phyloP scores from a whole-genome alignment of 164 flowering plant species.

The Piper longum region DNA sequence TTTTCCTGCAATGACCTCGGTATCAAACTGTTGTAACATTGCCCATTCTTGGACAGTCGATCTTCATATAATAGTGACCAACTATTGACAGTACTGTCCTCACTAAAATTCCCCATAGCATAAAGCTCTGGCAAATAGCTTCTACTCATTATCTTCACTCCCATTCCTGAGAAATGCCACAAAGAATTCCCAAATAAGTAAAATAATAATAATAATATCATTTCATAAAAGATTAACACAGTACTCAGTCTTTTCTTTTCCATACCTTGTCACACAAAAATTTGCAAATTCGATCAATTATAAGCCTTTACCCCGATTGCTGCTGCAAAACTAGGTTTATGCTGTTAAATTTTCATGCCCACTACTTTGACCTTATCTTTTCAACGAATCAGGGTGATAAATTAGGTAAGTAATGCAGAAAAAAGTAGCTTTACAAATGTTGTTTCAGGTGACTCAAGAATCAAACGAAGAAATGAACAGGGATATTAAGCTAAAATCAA shows the following conservation, averaged over 20 bases:
- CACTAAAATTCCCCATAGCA: constrained; percentile 75
- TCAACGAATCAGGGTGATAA: background rate
- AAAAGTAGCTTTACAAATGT: no score
- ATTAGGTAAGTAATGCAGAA: no score
- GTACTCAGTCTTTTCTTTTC: background rate
- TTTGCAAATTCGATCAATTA: background rate
- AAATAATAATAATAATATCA: no score
- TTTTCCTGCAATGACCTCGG: constrained; percentile 31
- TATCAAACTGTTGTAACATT: constrained; percentile 34
- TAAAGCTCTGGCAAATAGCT: constrained; percentile 48
- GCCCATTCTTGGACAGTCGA: constrained; percentile 33
- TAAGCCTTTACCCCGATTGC: background rate
- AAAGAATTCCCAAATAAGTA: background rate
- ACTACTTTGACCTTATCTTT: background rate
- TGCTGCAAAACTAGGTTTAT: background rate
- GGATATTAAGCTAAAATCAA: no score
- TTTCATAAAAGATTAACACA: no score
- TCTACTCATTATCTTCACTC: constrained; percentile 65
- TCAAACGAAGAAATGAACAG: no score
- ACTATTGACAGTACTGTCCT: constrained; percentile 46
- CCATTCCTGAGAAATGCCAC: constrained; percentile 51
- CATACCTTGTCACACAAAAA: no score
- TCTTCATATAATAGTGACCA: constrained; percentile 62
- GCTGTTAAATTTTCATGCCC: background rate
- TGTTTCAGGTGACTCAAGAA: no score